A percentile compares a stretch with the other conserved stretches of the same genome.
Evolutionary conservation across 2,329 filamentous ascomycete species (phyloP).

Genomic region (Neobulgaria alba): DNA sequence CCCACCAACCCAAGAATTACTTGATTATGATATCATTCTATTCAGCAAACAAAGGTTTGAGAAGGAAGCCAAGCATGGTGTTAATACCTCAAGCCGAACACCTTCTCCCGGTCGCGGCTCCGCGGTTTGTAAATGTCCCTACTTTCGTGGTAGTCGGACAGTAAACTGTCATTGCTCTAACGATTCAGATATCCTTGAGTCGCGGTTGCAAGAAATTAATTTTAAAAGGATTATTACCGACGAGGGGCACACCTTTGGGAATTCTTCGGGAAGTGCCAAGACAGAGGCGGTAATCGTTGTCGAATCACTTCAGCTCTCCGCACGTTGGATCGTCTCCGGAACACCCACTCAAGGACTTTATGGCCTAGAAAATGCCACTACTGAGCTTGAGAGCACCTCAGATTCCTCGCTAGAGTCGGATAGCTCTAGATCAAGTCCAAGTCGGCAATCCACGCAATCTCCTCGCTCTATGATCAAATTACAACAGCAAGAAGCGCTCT

Average conservation of each 20-base stretch:
- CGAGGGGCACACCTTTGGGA: constrained; percentile 80
- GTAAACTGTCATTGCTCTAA: constrained; percentile 26
- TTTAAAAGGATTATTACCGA: constrained; percentile 89
- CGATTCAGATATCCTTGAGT: constrained; percentile 38
- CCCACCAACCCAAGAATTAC: constrained; percentile 49
- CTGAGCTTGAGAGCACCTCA: background rate
- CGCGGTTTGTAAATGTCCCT: background rate
- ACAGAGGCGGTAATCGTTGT: constrained; percentile 47
- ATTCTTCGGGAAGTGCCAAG: constrained; percentile 44
- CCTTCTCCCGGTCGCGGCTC: background rate
- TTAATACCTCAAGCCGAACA: constrained; percentile 36
- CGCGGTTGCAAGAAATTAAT: constrained; percentile 61
- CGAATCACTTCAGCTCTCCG: constrained; percentile 52
- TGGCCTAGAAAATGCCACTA: constrained; percentile 47
- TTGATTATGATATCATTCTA: constrained; percentile 66
- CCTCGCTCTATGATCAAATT: constrained; percentile 26
- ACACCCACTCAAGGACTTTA: constrained; percentile 81
- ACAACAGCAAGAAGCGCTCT: constrained; percentile 20
- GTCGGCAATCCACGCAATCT: background rate
- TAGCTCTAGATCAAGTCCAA: background rate
- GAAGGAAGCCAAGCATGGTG: constrained; percentile 46
- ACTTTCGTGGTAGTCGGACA: background rate
- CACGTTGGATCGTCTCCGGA: constrained; percentile 83
- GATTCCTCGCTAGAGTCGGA: background rate
- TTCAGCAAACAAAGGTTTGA: constrained; percentile 71